Evolutionary conservation across 2,329 filamentous ascomycete species (phyloP).

Genomic region (Basipetospora chlamydospora): DNA sequence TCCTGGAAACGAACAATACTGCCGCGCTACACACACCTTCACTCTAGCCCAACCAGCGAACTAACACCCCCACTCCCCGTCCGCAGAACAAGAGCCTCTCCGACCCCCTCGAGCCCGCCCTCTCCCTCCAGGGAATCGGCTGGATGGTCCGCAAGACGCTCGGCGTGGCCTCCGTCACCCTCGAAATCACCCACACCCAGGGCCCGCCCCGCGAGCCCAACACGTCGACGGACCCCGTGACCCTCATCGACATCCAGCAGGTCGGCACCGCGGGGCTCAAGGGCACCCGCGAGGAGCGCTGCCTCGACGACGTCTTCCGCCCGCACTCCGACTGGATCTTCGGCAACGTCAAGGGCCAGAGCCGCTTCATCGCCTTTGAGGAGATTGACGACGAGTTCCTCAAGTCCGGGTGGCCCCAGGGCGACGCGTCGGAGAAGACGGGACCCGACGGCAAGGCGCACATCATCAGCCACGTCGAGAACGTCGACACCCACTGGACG

Average conservation of each 20-base stretch:
- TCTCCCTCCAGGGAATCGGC: constrained; percentile 57
- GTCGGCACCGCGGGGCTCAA: constrained; percentile 55
- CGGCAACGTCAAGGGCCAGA: constrained; percentile 51
- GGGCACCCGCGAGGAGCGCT: constrained; percentile 44
- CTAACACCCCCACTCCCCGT: constrained; percentile 3
- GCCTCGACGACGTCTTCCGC: constrained; percentile 35
- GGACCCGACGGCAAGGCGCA: constrained; percentile 45
- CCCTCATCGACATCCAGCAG: constrained; percentile 61
- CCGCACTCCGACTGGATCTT: constrained; percentile 70
- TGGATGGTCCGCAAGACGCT: constrained; percentile 63
- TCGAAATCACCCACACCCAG: constrained; percentile 43
- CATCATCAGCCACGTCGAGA: constrained; percentile 49
- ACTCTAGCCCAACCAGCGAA: neutral
- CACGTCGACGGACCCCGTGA: constrained; percentile 24
- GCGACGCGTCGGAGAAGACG: constrained; percentile 31
- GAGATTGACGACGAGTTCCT: constrained; percentile 42
- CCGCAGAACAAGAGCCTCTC: constrained; percentile 61
- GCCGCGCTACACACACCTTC: neutral
- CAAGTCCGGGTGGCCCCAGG: constrained; percentile 43
- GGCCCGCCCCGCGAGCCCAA: constrained; percentile 26
- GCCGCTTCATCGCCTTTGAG: constrained; percentile 30
- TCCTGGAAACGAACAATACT: neutral
- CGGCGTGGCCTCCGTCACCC: constrained; percentile 51
- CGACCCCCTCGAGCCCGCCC: constrained; percentile 51
- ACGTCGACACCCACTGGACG: constrained; percentile 35